Evolutionary conservation across 2,329 filamentous ascomycete species (phyloP).

Genomic region (Nigrograna mackinnonii): DNA sequence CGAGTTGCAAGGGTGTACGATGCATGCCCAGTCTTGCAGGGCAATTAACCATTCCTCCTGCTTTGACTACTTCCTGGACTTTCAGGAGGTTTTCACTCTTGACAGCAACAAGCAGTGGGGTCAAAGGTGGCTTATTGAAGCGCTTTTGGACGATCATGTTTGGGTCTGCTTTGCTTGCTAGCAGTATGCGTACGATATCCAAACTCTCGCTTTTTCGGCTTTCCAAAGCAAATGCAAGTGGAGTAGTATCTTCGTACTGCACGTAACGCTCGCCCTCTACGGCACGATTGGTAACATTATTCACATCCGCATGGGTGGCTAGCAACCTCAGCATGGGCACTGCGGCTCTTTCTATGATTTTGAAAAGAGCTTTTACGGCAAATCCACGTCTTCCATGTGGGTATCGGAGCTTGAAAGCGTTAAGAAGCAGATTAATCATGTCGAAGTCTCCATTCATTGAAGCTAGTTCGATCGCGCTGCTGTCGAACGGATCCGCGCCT

Average conservation of each 20-base stretch:
- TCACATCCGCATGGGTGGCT: not conserved
- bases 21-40: not conserved
- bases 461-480: not conserved
- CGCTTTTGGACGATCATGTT: not conserved
- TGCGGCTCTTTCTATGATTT: not conserved
- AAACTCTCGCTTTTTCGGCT: not conserved
- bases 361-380: not conserved
- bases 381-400: not conserved
- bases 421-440: conserved; percentile 1
- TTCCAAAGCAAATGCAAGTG: not conserved
- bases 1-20: conserved; percentile 8
- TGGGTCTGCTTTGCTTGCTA: not conserved
- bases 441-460: not conserved
- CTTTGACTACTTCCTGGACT: not conserved
- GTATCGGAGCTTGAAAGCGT: not conserved
- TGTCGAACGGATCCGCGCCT: conserved; percentile 1
- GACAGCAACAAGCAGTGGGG: not conserved
- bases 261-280: too few relatives aligned
- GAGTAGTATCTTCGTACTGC: too few relatives aligned
- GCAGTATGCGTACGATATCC: not conserved
- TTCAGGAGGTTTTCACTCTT: not conserved
- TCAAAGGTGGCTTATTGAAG: not conserved
- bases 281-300: too few relatives aligned
- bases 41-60: conserved; percentile 1
- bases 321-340: not conserved